phyloP scores from a whole-genome alignment of 345 rosid genomes.

The Eucalyptus albens region DNA sequence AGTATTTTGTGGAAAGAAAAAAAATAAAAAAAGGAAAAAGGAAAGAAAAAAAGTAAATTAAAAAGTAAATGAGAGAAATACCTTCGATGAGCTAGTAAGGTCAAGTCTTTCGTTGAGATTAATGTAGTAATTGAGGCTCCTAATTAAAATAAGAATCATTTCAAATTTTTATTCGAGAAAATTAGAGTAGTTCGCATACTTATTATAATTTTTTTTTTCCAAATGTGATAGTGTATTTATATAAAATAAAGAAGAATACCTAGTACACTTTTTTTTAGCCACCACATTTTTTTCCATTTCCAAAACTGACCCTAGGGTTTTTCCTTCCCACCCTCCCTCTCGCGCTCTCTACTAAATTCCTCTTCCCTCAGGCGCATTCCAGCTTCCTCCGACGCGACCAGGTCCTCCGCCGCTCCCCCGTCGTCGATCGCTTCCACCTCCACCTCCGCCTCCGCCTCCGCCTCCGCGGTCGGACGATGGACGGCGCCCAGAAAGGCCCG shows the following conservation, averaged over 20 bases:
- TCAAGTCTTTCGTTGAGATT: no score
- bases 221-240: not conserved
- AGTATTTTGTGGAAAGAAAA: no score
- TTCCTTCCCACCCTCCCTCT: not conserved
- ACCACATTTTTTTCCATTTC: not conserved
- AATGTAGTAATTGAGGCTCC: no score
- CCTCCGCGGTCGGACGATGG: not conserved
- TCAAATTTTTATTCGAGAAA: no score
- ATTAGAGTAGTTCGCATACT: fast-evolving
- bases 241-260: not conserved
- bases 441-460: not conserved
- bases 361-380: not conserved
- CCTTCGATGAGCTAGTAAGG: no score
- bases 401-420: not conserved
- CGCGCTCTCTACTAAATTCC: not conserved
- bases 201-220: no score
- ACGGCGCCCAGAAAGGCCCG: not conserved
- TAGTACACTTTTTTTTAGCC: not conserved
- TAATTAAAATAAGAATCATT: no score
- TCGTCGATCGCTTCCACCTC: not conserved
- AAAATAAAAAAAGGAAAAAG: no score
- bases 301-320: not conserved
- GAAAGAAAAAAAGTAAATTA: no score
- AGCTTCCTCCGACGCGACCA: not conserved
- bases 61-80: no score